Evolutionary conservation across 306 rosid genomes (phyloP), one percentile per base, ranked within the genome.

Genomic region (Calophaca sinica): DNA sequence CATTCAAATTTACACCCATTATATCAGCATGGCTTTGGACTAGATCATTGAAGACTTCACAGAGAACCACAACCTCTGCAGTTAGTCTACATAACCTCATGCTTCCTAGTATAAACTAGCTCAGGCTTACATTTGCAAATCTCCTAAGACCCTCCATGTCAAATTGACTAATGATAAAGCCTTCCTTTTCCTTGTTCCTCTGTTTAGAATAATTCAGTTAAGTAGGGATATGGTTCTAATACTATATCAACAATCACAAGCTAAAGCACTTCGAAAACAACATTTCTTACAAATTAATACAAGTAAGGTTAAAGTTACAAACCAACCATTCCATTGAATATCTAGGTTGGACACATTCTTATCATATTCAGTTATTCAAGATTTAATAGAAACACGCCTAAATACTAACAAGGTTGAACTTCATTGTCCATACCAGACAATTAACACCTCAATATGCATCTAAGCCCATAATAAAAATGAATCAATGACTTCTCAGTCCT

Each of bases 101-200:
- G 72, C 44, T 74, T 74, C 41, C 75, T 69, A 28, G 32, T 31
- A 36, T n/a, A 46, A 46, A 81, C 52, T 45, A n/a, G 39, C 65
- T 36, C 44, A 20, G 11, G 28, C 15, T 70, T 63, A 45, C 20
- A n/a, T n/a, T n/a, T n/a, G n/a, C n/a, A 70, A 53, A 55, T 36
- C 41, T 62, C 20, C 31, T 3, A 45, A 38, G 31, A 61, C 28
- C 62, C 35, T 61, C 38, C 61, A 49, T 10, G 54, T 62, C 63
- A 75, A 44, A 50, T 12, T 45, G 9, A 57, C 28, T n/a, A 55
- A 12, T 4, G 33, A 62, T 70, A 51, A 61, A 74, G 59, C 74
- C 20, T 55, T 46, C 5, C 65, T 5, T n/a, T n/a, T n/a, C n/a
- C n/a, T n/a, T n/a, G n/a, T n/a, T n/a, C n/a, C n/a, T n/a, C n/a